These are phyloP conservation scores for Nissolia schottii DNA, from an alignment of 306 rosid species.

Conservation along the genomic window DNA sequence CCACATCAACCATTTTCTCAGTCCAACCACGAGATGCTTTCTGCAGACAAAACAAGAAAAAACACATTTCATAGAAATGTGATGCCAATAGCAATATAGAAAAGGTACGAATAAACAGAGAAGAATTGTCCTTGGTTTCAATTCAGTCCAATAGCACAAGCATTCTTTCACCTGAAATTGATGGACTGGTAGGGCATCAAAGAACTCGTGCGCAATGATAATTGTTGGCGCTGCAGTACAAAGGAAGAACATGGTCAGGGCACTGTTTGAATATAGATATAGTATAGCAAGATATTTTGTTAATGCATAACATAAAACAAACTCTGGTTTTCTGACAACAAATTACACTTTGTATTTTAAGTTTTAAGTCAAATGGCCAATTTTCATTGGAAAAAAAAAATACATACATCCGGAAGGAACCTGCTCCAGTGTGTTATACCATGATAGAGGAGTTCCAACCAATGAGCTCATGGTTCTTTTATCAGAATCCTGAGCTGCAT, in stretches of 20 bases:
- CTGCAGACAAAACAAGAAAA: slow-evolving; percentile 31
- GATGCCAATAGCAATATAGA: background rate
- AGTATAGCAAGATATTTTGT: background rate
- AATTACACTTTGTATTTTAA: background rate
- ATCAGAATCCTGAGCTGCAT: slow-evolving; percentile 34
- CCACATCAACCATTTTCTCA: slow-evolving; percentile 87
- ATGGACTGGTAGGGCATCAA: slow-evolving; percentile 91
- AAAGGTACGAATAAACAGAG: background rate
- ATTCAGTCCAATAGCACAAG: slow-evolving; percentile 10
- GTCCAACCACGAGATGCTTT: slow-evolving; percentile 86
- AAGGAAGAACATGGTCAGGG: slow-evolving; percentile 18
- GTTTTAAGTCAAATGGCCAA: background rate
- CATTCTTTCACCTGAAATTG: slow-evolving; percentile 71
- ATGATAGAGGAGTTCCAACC: slow-evolving; percentile 73
- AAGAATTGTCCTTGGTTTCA: slow-evolving; percentile 4
- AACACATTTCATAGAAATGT: background rate
- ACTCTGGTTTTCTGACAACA: background rate
- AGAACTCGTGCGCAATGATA: slow-evolving; percentile 87
- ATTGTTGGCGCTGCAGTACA: slow-evolving; percentile 70
- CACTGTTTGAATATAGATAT: background rate
- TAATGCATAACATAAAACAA: background rate
- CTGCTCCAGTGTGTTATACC: slow-evolving; percentile 90
- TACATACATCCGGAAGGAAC: slow-evolving; percentile 89
- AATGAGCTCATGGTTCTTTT: slow-evolving; percentile 53
- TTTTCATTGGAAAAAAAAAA: slow-evolving; percentile 23